phyloP scores from a whole-genome alignment of 2,329 filamentous ascomycete species.

The Delphinella strobiligena region DNA sequence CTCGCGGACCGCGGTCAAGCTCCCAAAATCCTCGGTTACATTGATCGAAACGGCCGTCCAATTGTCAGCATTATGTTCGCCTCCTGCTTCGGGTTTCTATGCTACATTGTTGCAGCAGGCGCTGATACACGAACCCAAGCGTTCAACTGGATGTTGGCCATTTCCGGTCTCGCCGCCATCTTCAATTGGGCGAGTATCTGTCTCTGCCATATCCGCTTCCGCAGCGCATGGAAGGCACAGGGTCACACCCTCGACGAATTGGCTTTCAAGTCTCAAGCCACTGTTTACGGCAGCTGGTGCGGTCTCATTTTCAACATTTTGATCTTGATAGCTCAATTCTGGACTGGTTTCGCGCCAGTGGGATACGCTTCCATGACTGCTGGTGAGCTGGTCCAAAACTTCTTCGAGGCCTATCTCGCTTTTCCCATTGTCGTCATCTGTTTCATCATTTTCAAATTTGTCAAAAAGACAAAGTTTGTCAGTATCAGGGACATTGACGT shows the following conservation, averaged over 20 bases:
- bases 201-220: constrained; percentile 54
- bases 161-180: constrained; percentile 61
- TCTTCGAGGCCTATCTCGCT: constrained; percentile 63
- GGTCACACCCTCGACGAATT: constrained; percentile 60
- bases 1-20: constrained; percentile 65
- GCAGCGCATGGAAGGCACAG: constrained; percentile 47
- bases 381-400: constrained; percentile 44
- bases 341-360: constrained; percentile 71
- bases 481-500: constrained; percentile 68
- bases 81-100: constrained; percentile 43
- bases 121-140: constrained; percentile 28
- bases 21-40: constrained; percentile 45
- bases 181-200: constrained; percentile 66
- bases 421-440: constrained; percentile 36
- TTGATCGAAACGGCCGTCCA: constrained; percentile 50
- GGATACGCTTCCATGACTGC: constrained; percentile 37
- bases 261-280: constrained; percentile 69
- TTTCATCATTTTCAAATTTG: constrained; percentile 37
- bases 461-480: constrained; percentile 56
- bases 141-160: constrained; percentile 56
- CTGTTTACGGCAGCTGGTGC: constrained; percentile 67
- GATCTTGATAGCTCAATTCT: constrained; percentile 65
- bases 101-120: constrained; percentile 45
- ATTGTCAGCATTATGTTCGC: constrained; percentile 36
- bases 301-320: constrained; percentile 65